These are phyloP conservation scores for Clarireedia hainanense DNA, from an alignment of 2,329 filamentous ascomycete genomes.

Conservation along the genomic window DNA sequence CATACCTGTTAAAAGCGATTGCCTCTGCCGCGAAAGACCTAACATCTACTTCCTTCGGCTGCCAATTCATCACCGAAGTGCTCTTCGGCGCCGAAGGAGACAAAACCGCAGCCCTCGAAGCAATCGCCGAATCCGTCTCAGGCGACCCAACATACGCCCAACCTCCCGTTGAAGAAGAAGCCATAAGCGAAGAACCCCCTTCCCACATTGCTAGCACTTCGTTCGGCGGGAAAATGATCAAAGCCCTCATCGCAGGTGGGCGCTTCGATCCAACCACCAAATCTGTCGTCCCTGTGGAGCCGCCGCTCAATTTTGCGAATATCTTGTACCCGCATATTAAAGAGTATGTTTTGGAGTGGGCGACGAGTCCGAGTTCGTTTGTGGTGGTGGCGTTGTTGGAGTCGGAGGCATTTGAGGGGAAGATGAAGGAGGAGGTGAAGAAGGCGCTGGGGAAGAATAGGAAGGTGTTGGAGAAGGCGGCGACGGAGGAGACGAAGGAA, in stretches of 20 bases:
- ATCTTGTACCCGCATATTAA: conserved; percentile 77
- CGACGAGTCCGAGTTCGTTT: conserved; percentile 77
- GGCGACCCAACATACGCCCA: conserved; percentile 39
- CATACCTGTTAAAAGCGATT: conserved; percentile 68
- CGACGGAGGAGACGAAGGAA: conserved; percentile 47
- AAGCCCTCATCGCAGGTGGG: conserved; percentile 83
- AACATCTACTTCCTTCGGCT: conserved; percentile 70
- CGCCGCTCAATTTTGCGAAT: conserved; percentile 71
- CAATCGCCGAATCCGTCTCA: conserved; percentile 56
- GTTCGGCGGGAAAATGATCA: conserved; percentile 74
- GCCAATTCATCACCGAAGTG: conserved; percentile 77
- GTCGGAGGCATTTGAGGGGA: conserved; percentile 59
- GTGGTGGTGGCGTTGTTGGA: conserved; percentile 78
- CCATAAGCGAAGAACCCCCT: conserved; percentile 10
- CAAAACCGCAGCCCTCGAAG: conserved; percentile 65
- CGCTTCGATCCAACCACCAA: conserved; percentile 71
- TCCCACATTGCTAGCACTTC: conserved; percentile 53
- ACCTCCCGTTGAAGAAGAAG: conserved; percentile 32
- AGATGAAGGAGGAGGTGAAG: conserved; percentile 56
- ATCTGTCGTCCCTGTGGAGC: conserved; percentile 62
- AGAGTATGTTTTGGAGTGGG: conserved; percentile 71
- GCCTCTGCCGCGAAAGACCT: conserved; percentile 60
- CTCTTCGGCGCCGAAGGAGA: conserved; percentile 70
- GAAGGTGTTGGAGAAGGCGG: conserved; percentile 61
- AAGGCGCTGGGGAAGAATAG: conserved; percentile 66